phyloP scores from a whole-genome alignment of 2,329 filamentous ascomycete genomes.

The Epichloe scottii region DNA sequence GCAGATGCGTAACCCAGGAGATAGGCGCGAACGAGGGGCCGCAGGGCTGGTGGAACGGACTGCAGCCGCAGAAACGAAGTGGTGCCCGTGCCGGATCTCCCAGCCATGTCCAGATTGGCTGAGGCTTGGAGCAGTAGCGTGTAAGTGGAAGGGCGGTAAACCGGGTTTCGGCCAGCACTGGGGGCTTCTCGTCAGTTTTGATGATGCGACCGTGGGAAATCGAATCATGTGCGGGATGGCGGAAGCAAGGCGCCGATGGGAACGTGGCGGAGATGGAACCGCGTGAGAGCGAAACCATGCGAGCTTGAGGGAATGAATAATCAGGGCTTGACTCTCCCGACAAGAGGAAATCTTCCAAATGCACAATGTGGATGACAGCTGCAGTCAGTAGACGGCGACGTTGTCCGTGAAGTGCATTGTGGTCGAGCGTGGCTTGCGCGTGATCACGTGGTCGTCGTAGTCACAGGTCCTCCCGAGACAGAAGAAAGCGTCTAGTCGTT shows the following conservation, averaged over 20 bases:
- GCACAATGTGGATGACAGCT: too few species aligned
- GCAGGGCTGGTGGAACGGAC: slow-evolving; percentile 35
- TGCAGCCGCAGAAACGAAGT: slow-evolving; percentile 11
- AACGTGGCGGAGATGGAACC: background rate
- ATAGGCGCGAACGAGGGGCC: slow-evolving; percentile 47
- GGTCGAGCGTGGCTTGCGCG: too few species aligned
- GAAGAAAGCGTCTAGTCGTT: too few species aligned
- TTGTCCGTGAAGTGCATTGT: too few species aligned
- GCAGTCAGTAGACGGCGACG: too few species aligned
- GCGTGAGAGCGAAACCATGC: too few species aligned
- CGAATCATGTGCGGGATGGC: background rate
- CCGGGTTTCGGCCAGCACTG: background rate
- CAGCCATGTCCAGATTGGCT: background rate
- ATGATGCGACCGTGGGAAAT: background rate
- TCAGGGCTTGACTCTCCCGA: too few species aligned
- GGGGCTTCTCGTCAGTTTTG: too few species aligned
- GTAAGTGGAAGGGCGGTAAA: background rate
- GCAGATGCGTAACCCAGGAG: slow-evolving; percentile 47
- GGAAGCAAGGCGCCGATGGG: background rate
- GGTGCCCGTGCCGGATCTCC: background rate
- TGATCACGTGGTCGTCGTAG: too few species aligned
- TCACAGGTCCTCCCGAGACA: too few species aligned
- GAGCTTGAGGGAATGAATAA: too few species aligned
- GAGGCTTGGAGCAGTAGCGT: background rate
- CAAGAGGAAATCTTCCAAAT: too few species aligned